These are phyloP conservation scores for Penicillium sp. DNA, from an alignment of 2,329 filamentous ascomycete species.

Conservation along the genomic window DNA sequence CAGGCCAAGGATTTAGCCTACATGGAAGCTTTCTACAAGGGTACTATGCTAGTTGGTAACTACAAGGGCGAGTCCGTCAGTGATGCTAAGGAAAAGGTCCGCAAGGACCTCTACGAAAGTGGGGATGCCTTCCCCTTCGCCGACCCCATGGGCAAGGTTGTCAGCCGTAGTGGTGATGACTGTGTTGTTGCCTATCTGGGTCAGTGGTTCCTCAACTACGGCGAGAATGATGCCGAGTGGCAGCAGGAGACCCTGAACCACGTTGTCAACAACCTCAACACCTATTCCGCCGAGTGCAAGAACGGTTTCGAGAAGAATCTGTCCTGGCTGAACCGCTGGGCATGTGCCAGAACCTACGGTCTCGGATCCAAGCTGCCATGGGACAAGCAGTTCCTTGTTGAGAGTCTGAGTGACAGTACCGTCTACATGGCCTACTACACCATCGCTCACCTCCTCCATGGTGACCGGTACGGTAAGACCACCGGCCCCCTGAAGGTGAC, in stretches of 20 bases:
- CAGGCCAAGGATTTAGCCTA: constrained; percentile 96
- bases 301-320: constrained; percentile 81
- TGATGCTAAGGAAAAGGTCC: constrained; percentile 80
- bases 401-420: constrained; percentile 87
- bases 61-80: constrained; percentile 86
- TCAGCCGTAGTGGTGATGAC: constrained; percentile 84
- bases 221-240: constrained; percentile 77
- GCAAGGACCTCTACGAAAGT: constrained; percentile 70
- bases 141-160: constrained; percentile 86
- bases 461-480: constrained; percentile 78
- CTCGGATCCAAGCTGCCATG: constrained; percentile 92
- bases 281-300: constrained; percentile 73
- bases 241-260: constrained; percentile 70
- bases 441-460: constrained; percentile 65
- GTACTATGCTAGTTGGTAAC: constrained; percentile 81
- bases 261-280: constrained; percentile 72
- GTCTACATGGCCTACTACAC: constrained; percentile 72
- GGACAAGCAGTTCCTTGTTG: constrained; percentile 87
- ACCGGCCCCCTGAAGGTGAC: constrained; percentile 67
- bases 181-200: constrained; percentile 92
- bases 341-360: constrained; percentile 86
- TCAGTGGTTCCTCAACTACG: constrained; percentile 98
- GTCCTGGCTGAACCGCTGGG: constrained; percentile 94
- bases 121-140: constrained; percentile 86
- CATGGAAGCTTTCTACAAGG: constrained; percentile 97